Conservation (phyloP, 257 asterid genomes). For the Mitragyna speciosa region DNA sequence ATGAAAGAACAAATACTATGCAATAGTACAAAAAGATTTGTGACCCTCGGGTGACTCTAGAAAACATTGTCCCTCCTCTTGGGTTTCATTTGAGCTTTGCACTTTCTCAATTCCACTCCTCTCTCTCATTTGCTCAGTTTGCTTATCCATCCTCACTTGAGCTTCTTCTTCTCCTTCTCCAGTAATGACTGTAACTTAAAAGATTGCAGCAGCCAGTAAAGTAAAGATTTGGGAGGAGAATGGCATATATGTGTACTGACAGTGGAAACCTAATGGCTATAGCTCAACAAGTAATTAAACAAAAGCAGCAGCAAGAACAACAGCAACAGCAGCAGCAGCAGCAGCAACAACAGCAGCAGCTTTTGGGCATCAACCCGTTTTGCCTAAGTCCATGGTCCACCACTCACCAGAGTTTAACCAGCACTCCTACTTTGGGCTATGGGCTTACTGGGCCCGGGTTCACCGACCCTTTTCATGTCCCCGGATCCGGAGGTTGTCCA, state of each 20-base stretch:
- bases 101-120: neutral
- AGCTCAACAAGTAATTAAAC: slow-evolving; percentile 92
- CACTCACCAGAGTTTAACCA: slow-evolving; percentile 30
- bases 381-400: slow-evolving; percentile 50
- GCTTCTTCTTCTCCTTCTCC: neutral
- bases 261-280: slow-evolving; percentile 99
- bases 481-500: slow-evolving; percentile 37
- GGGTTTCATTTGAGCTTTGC: slow-evolving; percentile 18
- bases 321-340: slow-evolving; percentile 61
- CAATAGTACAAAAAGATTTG: neutral
- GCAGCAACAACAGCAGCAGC: slow-evolving; percentile 34
- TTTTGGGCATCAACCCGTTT: slow-evolving; percentile 54
- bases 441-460: slow-evolving; percentile 46
- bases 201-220: neutral
- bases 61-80: slow-evolving; percentile 19
- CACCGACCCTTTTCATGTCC: slow-evolving; percentile 73
- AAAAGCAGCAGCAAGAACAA: slow-evolving; percentile 89
- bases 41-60: neutral
- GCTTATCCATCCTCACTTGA: slow-evolving; percentile 7
- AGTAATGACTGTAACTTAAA: slow-evolving; percentile 7
- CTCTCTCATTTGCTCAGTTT: neutral
- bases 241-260: slow-evolving; percentile 96
- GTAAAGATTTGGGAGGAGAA: slow-evolving; percentile 31
- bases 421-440: slow-evolving; percentile 40
- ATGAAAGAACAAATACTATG: too few relatives aligned